A percentile compares a stretch with the other conserved stretches of the same genome.
Conservation (phyloP, 805 yeast genomes). For the Saccharomycopsis sp. region DNA sequence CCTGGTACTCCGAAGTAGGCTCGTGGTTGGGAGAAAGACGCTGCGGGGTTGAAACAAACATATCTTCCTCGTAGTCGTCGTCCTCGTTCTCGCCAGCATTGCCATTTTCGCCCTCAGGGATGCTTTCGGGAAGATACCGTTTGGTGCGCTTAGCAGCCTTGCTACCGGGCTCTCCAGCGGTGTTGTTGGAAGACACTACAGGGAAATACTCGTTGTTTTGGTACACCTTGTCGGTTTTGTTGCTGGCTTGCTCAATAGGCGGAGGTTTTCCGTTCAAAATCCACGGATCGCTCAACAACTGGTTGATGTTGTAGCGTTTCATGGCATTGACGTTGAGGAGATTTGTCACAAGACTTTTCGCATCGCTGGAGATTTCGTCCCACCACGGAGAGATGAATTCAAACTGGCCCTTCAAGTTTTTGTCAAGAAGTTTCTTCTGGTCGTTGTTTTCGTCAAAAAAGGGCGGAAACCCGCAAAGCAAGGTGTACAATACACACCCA, state of each 20-base stretch:
- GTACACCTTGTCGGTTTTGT: background rate
- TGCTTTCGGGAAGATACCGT: background rate
- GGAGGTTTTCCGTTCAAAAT: constrained; percentile 4
- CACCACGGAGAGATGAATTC: constrained; percentile 82
- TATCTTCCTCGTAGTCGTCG: background rate
- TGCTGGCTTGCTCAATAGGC: background rate
- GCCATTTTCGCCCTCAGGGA: background rate
- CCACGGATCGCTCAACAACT: constrained; percentile 72
- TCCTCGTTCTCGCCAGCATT: background rate
- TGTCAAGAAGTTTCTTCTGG: constrained; percentile 53
- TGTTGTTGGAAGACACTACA: background rate
- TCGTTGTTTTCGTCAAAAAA: constrained; percentile 72
- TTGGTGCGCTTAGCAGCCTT: background rate
- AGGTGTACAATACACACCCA: constrained; percentile 91
- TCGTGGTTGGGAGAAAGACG: constrained; percentile 5
- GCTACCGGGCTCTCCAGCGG: background rate
- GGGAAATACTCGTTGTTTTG: constrained; percentile 4
- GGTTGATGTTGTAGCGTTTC: constrained; percentile 59
- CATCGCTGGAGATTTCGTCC: constrained; percentile 72
- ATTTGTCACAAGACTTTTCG: constrained; percentile 59
- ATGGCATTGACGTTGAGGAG: constrained; percentile 65
- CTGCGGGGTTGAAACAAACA: constrained; percentile 9
- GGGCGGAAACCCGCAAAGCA: constrained; percentile 96
- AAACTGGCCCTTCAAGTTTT: constrained; percentile 66
- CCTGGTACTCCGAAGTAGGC: constrained; percentile 1